phyloP scores from a whole-genome alignment of 352 stramenopile genomes.

The Elongisporangium anandrum region DNA sequence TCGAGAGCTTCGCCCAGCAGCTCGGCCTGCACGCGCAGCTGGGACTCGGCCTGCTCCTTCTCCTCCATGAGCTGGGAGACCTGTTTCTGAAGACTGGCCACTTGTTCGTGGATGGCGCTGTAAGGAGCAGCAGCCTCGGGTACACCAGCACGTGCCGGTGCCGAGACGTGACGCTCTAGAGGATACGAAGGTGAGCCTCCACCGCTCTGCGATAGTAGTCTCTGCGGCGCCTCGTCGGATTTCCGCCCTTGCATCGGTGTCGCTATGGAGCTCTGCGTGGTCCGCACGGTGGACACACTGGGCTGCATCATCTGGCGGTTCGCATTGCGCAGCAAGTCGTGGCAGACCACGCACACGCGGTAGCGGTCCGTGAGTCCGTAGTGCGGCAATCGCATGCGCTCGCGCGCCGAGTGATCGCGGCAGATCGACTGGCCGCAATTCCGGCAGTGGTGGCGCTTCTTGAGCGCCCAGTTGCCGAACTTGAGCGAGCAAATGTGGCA shows the following conservation, averaged over 20 bases:
- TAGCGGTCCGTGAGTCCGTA: constrained; percentile 76
- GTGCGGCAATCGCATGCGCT: constrained; percentile 78
- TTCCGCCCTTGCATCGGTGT: constrained; percentile 18
- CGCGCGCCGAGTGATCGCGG: constrained; percentile 75
- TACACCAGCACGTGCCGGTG: constrained; percentile 40
- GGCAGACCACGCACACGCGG: constrained; percentile 79
- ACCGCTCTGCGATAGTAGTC: too few species aligned
- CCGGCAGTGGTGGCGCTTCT: constrained; percentile 85
- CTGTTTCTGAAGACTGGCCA: constrained; percentile 81
- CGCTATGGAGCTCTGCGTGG: constrained; percentile 1
- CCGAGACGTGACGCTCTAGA: constrained; percentile 74
- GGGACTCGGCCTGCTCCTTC: constrained; percentile 75
- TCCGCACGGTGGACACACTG: constrained; percentile 12
- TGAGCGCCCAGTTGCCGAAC: constrained; percentile 51
- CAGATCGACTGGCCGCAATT: constrained; percentile 88
- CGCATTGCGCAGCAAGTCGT: constrained; percentile 65
- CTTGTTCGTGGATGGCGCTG: constrained; percentile 69
- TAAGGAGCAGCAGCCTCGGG: constrained; percentile 20
- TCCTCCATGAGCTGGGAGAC: constrained; percentile 82
- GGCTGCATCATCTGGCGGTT: constrained; percentile 27
- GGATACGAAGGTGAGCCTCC: constrained; percentile 2
- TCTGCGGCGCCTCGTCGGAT: constrained; percentile 43
- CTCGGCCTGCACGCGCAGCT: constrained; percentile 67
- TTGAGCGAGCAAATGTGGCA: constrained; percentile 85
- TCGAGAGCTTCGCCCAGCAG: constrained; percentile 40